Evolutionary conservation across 148 eudicot genomes (phyloP), one percentile per base, ranked within the genome.

Genomic region (Dianthus caryophyllus): DNA sequence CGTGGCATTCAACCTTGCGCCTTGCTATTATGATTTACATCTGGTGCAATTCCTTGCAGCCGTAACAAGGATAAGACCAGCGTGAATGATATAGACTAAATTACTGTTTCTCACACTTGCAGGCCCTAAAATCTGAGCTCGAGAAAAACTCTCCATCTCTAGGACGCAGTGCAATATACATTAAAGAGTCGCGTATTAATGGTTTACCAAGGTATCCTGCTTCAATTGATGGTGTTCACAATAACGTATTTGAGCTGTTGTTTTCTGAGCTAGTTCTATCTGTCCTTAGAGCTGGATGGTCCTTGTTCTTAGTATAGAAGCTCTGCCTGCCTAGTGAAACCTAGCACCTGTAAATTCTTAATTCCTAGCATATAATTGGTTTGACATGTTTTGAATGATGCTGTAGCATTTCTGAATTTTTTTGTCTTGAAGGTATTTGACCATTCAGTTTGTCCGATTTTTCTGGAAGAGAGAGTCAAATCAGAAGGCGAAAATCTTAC

Each of bases 401-500:
- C 21, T 36, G n/a, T 13, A 3, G 47, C 41, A 16, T 39, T 33
- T 59, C 56, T 61, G 22, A 6, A 29, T 13, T 63, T 26, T 38
- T 22, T 65, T 66, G 51, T 71, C 46, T 47, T 71, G 66, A 65
- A 94, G 98, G 78, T 94, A 90, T 81, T 75, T 90, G 84, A 88
- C 98, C 57, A 79, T 94, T 75, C 98, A 94, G 67, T 94, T 94
- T 78, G 98, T 94, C 44, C 86, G 98, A 1, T 94, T 94, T 81
- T 94, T 94, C 81, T 90, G 98, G 98, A 94, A 94, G 82, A 84
- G 98, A 76, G 98, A 94, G 79, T 86, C 98, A 36, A 94, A 90
- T 60, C 98, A 94, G 80, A 94, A 94, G 87, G 98, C 98, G 49
- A 94, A 94, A 78, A 94, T 94, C 71, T 80, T 94, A 65, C 81